Conservation (phyloP, 1,284 basidiomycete species). For the Thelephora terrestris region DNA sequence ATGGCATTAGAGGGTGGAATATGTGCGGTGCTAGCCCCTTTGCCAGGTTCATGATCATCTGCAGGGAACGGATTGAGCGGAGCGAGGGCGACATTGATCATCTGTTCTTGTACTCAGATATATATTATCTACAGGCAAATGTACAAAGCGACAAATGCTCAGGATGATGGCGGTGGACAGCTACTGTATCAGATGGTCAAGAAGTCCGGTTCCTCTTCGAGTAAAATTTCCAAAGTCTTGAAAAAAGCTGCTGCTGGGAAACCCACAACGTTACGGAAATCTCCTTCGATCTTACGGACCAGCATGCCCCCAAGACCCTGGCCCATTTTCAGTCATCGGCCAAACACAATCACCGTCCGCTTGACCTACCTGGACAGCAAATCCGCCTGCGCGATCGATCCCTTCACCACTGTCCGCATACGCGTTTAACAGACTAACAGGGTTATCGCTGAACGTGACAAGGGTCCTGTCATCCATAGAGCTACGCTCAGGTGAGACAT, state of each 20-base stretch:
- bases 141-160: background rate
- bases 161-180: background rate
- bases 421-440: slow-evolving; percentile 57
- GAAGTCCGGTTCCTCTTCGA: slow-evolving; percentile 69
- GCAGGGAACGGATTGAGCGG: background rate
- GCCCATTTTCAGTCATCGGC: background rate
- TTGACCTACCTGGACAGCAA: slow-evolving; percentile 74
- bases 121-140: background rate
- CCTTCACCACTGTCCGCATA: slow-evolving; percentile 90
- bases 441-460: slow-evolving; percentile 73
- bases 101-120: background rate
- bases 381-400: slow-evolving; percentile 86
- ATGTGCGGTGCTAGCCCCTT: background rate
- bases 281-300: slow-evolving; percentile 80
- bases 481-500: slow-evolving; percentile 26
- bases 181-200: slow-evolving; percentile 22
- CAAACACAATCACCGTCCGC: too few species aligned
- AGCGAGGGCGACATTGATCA: background rate
- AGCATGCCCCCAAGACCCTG: slow-evolving; percentile 78
- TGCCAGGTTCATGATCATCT: too few species aligned
- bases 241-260: slow-evolving; percentile 79
- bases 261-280: slow-evolving; percentile 89
- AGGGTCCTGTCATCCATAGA: slow-evolving; percentile 78
- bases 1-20: background rate
- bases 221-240: slow-evolving; percentile 51